Evolutionary conservation across 2,329 filamentous ascomycete genomes (phyloP).

Genomic region (Aspergillus persii): DNA sequence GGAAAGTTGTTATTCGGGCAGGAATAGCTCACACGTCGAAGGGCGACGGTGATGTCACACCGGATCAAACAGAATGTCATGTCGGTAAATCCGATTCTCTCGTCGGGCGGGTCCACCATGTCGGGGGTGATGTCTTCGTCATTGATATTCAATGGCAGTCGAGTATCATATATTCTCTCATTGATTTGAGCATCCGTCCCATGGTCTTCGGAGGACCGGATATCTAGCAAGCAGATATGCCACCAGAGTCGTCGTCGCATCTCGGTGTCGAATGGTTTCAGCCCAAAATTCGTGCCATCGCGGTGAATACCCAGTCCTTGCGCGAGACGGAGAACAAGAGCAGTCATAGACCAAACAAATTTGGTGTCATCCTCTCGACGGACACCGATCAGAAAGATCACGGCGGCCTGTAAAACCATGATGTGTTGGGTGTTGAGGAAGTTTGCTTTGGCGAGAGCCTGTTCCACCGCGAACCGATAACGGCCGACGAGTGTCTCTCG

Average conservation of each 20-base stretch:
- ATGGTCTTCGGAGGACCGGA: conserved; percentile 50
- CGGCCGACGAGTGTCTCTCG: conserved; percentile 49
- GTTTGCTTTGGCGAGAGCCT: conserved; percentile 61
- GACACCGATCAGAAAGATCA: conserved; percentile 58
- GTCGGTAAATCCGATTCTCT: conserved; percentile 54
- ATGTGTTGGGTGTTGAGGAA: conserved; percentile 62
- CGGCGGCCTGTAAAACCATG: conserved; percentile 61
- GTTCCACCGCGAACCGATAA: conserved; percentile 63
- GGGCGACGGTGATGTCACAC: conserved; percentile 50
- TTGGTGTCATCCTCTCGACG: conserved; percentile 42
- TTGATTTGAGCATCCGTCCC: conserved; percentile 47
- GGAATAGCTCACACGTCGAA: conserved; percentile 40
- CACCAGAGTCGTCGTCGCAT: conserved; percentile 55
- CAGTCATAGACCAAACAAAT: conserved; percentile 45
- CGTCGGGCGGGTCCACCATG: conserved; percentile 48
- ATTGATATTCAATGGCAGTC: conserved; percentile 52
- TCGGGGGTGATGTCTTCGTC: conserved; percentile 52
- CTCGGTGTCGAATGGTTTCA: conserved; percentile 51
- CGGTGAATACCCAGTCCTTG: conserved; percentile 51
- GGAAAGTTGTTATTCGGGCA: conserved; percentile 29
- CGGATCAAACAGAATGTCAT: conserved; percentile 52
- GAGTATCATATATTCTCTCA: conserved; percentile 47
- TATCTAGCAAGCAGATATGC: conserved; percentile 49
- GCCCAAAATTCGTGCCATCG: conserved; percentile 49
- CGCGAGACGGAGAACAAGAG: conserved; percentile 43